phyloP scores from a whole-genome alignment of 2,329 filamentous ascomycete species.

The Atkinsonella texensis region DNA sequence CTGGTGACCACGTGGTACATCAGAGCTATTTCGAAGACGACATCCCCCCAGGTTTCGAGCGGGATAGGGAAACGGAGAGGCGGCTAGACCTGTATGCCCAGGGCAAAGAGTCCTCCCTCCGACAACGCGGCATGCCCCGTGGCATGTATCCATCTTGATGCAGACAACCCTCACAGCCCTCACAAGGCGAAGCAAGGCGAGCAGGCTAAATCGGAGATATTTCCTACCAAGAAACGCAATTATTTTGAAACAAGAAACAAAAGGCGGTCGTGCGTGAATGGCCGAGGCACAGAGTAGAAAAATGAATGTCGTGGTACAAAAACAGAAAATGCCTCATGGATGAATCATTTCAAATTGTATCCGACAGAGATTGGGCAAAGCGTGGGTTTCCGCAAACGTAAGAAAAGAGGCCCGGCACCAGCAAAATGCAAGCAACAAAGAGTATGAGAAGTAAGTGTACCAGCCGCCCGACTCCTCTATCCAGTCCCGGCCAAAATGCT shows the following conservation, averaged over 20 bases:
- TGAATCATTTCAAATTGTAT: background rate
- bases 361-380: constrained; percentile 4
- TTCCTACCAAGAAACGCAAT: background rate
- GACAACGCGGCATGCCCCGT: no score
- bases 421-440: constrained; percentile 1
- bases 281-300: background rate
- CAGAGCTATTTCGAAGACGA: no score
- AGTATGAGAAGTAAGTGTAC: constrained; percentile 9
- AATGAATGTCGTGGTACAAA: background rate
- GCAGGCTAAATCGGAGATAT: background rate
- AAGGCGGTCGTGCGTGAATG: background rate
- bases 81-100: no score
- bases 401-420: constrained; percentile 4
- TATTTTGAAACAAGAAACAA: background rate
- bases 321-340: background rate
- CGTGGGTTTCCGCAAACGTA: constrained; percentile 3
- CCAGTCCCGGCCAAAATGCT: constrained; percentile 22
- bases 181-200: no score
- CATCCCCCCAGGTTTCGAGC: no score
- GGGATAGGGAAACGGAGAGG: no score
- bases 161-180: no score
- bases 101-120: no score
- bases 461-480: constrained; percentile 27
- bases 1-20: no score
- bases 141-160: no score